Evolutionary conservation across 306 rosid species (phyloP).

Genomic region (Dryas octopetala): DNA sequence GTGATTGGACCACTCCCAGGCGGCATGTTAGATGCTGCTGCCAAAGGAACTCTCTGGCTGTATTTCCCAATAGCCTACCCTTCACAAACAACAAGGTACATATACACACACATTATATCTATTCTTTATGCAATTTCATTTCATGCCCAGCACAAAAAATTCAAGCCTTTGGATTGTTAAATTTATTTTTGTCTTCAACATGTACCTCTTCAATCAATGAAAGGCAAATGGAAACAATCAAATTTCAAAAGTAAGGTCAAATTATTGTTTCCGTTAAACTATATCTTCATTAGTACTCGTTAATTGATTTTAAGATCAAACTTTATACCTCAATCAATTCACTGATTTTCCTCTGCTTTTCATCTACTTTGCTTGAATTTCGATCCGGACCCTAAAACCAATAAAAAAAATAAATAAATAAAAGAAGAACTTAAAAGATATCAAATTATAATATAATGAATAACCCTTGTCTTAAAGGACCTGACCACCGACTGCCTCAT

Average conservation of each 20-base stretch:
- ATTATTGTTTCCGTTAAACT: too few species aligned
- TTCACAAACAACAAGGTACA: neutral
- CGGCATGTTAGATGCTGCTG: conserved; percentile 23
- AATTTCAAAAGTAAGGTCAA: too few species aligned
- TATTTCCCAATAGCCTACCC: conserved; percentile 48
- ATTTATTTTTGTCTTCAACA: too few species aligned
- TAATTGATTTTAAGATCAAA: neutral
- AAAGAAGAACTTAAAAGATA: neutral
- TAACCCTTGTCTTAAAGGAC: conserved; percentile 16
- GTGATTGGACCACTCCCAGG: conserved; percentile 41
- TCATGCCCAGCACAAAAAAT: neutral
- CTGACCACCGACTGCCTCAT: conserved; percentile 47
- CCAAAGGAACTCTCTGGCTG: conserved; percentile 32
- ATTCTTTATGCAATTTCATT: neutral
- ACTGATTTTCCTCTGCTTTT: conserved; percentile 31
- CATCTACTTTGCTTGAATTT: conserved; percentile 29
- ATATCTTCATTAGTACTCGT: neutral
- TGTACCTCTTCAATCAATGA: too few species aligned
- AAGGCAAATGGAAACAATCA: too few species aligned
- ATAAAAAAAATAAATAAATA: conserved; percentile 20
- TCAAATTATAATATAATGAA: too few species aligned
- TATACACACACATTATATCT: neutral
- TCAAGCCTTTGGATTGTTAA: too few species aligned
- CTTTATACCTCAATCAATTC: conserved; percentile 32
- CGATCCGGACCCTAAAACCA: conserved; percentile 37